Conservation (phyloP, 164 flowering plant species). For the Aristolochia fimbriata region DNA sequence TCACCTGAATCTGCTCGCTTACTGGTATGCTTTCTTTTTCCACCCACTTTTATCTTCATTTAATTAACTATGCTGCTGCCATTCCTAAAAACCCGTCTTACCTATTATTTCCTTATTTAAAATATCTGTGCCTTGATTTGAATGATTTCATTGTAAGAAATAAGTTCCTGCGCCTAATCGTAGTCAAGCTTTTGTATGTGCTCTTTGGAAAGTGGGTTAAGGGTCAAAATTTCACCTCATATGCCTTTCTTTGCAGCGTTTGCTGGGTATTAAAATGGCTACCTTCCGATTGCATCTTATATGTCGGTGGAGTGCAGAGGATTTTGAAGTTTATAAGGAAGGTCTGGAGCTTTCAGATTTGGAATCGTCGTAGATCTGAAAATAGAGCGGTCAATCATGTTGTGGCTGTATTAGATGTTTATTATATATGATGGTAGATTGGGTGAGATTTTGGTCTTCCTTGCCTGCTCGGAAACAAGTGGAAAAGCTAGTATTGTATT, state of each 20-base stretch:
- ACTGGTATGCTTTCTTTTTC: constrained; percentile 43
- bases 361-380: constrained; percentile 38
- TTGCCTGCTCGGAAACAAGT: too few species aligned
- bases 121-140: too few species aligned
- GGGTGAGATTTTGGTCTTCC: neutral
- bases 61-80: neutral
- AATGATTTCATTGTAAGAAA: too few species aligned
- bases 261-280: constrained; percentile 74
- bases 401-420: neutral
- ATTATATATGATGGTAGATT: neutral
- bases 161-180: too few species aligned
- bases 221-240: neutral
- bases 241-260: constrained; percentile 41
- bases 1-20: constrained; percentile 93
- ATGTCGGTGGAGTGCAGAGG: constrained; percentile 75
- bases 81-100: neutral
- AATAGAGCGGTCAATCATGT: neutral
- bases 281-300: constrained; percentile 63
- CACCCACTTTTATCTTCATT: neutral
- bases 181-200: too few species aligned
- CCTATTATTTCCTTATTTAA: too few species aligned
- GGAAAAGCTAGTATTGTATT: too few species aligned
- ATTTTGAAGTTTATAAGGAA: constrained; percentile 69
- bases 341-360: constrained; percentile 53
- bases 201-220: neutral